Percentiles rank a stretch among this genome's conserved stretches.
Conservation (phyloP, 192 early-diverging fungal species). For the Anaeromyces robustus region DNA sequence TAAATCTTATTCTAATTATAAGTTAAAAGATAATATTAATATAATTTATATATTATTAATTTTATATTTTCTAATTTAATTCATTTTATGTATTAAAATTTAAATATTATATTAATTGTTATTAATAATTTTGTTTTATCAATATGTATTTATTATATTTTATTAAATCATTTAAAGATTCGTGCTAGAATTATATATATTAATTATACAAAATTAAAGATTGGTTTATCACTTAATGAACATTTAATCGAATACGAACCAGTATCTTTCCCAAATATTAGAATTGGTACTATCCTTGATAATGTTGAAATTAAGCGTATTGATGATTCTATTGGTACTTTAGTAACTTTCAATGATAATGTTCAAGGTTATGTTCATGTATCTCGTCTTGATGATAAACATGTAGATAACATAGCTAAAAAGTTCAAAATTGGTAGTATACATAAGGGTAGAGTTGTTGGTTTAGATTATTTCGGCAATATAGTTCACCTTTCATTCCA, state of each 20-base stretch:
- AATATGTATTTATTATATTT: too few relatives aligned
- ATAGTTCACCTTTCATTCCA: conserved; percentile 58
- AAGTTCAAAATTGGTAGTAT: conserved; percentile 43
- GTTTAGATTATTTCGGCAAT: conserved; percentile 59
- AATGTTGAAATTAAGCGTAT: conserved; percentile 40
- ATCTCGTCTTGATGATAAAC: conserved; percentile 54
- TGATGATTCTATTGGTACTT: conserved; percentile 41
- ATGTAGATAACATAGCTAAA: conserved; percentile 27
- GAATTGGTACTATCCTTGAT: conserved; percentile 57
- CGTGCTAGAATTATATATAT: not conserved
- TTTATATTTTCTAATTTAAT: too few relatives aligned
- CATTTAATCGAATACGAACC: not conserved
- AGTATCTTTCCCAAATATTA: conserved; percentile 14
- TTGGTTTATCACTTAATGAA: conserved; percentile 16
- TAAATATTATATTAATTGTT: too few relatives aligned
- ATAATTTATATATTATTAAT: too few relatives aligned
- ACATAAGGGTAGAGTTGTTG: conserved; percentile 65
- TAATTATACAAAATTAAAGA: conserved; percentile 7
- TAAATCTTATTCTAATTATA: too few relatives aligned
- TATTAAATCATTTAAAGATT: not conserved
- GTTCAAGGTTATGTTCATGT: conserved; percentile 45
- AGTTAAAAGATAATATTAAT: too few relatives aligned
- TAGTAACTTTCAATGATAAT: conserved; percentile 34
- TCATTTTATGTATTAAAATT: too few relatives aligned
- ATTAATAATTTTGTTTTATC: too few relatives aligned